phyloP scores from a whole-genome alignment of 208 protist species.

The Acanthamoeba divionensis region DNA sequence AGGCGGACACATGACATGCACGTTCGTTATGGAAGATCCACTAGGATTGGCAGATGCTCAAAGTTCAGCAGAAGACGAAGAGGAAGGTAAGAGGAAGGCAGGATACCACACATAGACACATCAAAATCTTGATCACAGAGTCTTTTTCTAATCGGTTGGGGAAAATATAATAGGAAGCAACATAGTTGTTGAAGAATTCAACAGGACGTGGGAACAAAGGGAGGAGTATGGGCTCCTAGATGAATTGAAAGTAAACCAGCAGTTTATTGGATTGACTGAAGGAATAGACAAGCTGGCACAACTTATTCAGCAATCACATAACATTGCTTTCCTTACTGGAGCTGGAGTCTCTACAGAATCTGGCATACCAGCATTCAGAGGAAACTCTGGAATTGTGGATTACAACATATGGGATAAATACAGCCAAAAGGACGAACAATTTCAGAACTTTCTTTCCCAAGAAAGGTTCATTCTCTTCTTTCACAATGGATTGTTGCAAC shows the following conservation, averaged over 20 bases:
- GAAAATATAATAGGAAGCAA: too few relatives aligned
- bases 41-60: not conserved
- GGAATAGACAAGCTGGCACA: not conserved
- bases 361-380: not conserved
- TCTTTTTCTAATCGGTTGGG: too few relatives aligned
- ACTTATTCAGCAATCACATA: not conserved
- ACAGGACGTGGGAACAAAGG: conserved; percentile 32
- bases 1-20: conserved; percentile 7
- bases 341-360: conserved; percentile 43
- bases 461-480: not conserved
- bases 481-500: not conserved
- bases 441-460: conserved; percentile 38
- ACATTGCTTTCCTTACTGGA: conserved; percentile 43
- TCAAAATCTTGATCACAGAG: too few relatives aligned
- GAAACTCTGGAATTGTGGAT: not conserved
- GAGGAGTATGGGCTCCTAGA: conserved; percentile 39
- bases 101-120: too few relatives aligned
- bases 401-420: conserved; percentile 51
- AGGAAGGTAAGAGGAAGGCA: not conserved
- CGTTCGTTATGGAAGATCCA: conserved; percentile 28
- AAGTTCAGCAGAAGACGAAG: not conserved
- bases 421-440: conserved; percentile 45
- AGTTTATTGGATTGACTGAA: not conserved
- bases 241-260: not conserved
- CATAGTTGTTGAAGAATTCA: not conserved